Evolutionary conservation across 2,329 filamentous ascomycete species (phyloP).

Genomic region (Diaporthe destruens): DNA sequence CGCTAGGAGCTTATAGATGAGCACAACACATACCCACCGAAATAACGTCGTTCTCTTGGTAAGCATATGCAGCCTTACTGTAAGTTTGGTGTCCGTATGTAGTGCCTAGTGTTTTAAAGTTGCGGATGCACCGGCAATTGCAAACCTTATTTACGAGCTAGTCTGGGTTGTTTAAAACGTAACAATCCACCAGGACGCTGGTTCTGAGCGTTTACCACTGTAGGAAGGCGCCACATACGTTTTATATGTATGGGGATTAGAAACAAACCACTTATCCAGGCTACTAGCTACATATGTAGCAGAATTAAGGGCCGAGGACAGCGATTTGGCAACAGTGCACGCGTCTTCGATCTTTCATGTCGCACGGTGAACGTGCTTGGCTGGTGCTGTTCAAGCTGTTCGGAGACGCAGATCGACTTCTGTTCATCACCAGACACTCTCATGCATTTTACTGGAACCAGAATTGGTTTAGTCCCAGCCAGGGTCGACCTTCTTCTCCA

Average conservation of each 20-base stretch:
- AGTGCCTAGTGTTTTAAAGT: neutral
- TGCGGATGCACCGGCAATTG: neutral
- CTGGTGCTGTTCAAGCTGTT: neutral
- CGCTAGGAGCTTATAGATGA: neutral
- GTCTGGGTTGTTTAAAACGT: no score
- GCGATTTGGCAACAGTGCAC: no score
- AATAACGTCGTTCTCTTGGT: neutral
- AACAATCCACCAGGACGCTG: no score
- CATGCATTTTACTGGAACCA: neutral
- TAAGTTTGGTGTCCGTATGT: neutral
- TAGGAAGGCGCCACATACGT: no score
- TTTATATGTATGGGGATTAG: no score
- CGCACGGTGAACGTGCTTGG: neutral
- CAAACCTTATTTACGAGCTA: neutral
- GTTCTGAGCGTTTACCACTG: no score
- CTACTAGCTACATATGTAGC: no score
- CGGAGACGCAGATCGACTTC: neutral
- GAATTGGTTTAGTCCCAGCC: constrained; percentile 8
- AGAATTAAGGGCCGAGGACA: no score
- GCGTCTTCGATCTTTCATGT: neutral
- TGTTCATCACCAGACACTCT: no score
- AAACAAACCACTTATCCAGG: no score
- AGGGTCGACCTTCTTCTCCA: neutral
- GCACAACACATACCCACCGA: neutral
- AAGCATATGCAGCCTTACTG: neutral